phyloP scores from a whole-genome alignment of 2,329 filamentous ascomycete genomes.

The Sodiomyces alkalinus region DNA sequence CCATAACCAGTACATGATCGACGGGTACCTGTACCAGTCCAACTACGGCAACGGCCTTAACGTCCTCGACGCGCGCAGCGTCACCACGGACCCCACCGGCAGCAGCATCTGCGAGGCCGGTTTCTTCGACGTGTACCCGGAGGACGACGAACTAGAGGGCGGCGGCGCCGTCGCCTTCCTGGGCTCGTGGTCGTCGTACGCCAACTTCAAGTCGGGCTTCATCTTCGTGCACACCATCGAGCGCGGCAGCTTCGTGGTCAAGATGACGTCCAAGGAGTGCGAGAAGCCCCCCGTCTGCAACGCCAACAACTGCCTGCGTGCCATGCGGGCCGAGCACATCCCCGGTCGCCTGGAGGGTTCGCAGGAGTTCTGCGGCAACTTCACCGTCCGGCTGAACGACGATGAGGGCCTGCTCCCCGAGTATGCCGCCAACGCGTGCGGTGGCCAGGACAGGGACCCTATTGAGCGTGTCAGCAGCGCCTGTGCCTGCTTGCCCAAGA shows the following conservation, averaged over 20 bases:
- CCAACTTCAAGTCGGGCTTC: conserved; percentile 10
- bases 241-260: conserved; percentile 10
- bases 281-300: conserved; percentile 6
- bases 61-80: conserved; percentile 16
- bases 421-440: conserved; percentile 8
- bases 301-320: conserved; percentile 11
- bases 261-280: conserved; percentile 10
- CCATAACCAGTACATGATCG: conserved; percentile 27
- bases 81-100: conserved; percentile 19
- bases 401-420: conserved; percentile 7
- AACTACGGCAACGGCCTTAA: conserved; percentile 28
- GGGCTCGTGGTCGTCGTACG: conserved; percentile 10
- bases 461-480: conserved; percentile 9
- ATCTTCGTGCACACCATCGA: conserved; percentile 11
- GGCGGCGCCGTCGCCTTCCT: conserved; percentile 9
- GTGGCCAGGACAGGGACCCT: conserved; percentile 3
- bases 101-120: conserved; percentile 24
- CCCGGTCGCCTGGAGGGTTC: conserved; percentile 9
- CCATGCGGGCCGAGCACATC: conserved; percentile 7
- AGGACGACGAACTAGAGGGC: conserved; percentile 9
- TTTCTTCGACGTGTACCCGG: conserved; percentile 30
- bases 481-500: conserved; percentile 9
- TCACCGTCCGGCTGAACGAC: conserved; percentile 3
- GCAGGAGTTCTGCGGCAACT: conserved; percentile 9
- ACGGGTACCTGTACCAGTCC: conserved; percentile 25